Evolutionary conservation across 257 asterid genomes (phyloP), one percentile per base, ranked within the genome.

Genomic region (Nicotiana undulata): DNA sequence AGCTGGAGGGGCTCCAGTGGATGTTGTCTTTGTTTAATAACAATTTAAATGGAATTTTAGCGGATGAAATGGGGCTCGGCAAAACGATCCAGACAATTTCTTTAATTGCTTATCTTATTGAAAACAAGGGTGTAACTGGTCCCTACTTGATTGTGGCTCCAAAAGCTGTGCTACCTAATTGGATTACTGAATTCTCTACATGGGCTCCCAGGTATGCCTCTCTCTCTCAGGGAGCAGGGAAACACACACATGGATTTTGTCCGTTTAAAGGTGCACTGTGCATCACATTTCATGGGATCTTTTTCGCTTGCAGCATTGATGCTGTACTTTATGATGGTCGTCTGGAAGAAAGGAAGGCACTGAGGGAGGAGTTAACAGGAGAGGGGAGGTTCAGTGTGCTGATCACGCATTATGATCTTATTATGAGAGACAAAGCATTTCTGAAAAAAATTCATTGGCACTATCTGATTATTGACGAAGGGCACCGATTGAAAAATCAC

Each of bases 101-200:
- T 53, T 90, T 96, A 88, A 89, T 96, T 82, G 97, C 98, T 56
- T 94, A 94, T 88, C 98, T 96, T 85, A 83, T 96, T 80, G 99
- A 96, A 88, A 91, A 94, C 90, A 96, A 96, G 88, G 94, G 90
- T 77, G 99, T 92, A 68, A 81, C 86, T 79, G 99, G 99, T 63
- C 99, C 99, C n/a, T 98, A 96, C 88, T 89, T 96, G 93, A 94
- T 96, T 86, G 98, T 96, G 81, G 99, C 99, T 80, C 99, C 99
- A 66, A 96, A 96, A 87, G 99, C 98, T 83, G 99, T 96, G 84
- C 92, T 96, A 59, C 99, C 99, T 34, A 96, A 96, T 87, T 96
- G 99, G 99, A 85, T 90, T 59, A 85, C 84, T 83, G 99, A 96
- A 85, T 96, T 96, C 85, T 85, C 90, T 44, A 87, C 97, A 61